Conservation (phyloP, 192 early-diverging fungal genomes). For the Gaertneriomyces semiglobifer region DNA sequence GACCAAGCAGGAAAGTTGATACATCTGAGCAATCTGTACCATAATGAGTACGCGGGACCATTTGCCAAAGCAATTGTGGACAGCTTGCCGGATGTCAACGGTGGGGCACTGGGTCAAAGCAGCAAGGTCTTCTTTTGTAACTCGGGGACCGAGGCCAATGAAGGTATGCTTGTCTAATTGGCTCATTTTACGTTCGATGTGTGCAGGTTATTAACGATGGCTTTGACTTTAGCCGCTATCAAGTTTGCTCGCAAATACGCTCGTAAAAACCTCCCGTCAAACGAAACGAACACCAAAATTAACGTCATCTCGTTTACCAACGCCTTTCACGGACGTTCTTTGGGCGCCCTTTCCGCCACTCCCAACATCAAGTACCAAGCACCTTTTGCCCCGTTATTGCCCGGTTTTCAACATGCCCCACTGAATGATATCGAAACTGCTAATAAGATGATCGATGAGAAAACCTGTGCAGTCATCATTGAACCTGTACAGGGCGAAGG, state of each 20-base stretch:
- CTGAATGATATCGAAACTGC: conserved; percentile 73
- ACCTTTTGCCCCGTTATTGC: conserved; percentile 88
- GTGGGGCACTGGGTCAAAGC: conserved; percentile 34
- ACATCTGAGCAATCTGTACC: conserved; percentile 90
- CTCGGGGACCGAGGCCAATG: conserved; percentile 97
- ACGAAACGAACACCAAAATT: conserved; percentile 57
- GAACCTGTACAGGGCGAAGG: conserved; percentile 98
- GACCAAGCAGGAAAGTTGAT: conserved; percentile 83
- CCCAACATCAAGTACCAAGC: conserved; percentile 90
- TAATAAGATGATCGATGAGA: conserved; percentile 63
- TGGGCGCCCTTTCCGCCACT: conserved; percentile 96
- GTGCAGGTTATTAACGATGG: background rate
- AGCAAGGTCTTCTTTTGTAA: conserved; percentile 90
- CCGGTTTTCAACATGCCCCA: conserved; percentile 68
- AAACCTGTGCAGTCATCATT: conserved; percentile 88
- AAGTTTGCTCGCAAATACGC: conserved; percentile 96
- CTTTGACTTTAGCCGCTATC: conserved; percentile 59
- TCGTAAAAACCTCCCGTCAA: conserved; percentile 45
- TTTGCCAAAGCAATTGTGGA: conserved; percentile 75
- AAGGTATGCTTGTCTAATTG: conserved; percentile 67
- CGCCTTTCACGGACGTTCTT: conserved; percentile 94
- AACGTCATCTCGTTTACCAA: conserved; percentile 82
- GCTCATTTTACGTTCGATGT: background rate
- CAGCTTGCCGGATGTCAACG: conserved; percentile 2
- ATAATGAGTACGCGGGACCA: conserved; percentile 79